Evolutionary conservation across 371 early-diverging fungal species (phyloP), one percentile per base, ranked within the genome.

Genomic region (Nematocida ausubeli): DNA sequence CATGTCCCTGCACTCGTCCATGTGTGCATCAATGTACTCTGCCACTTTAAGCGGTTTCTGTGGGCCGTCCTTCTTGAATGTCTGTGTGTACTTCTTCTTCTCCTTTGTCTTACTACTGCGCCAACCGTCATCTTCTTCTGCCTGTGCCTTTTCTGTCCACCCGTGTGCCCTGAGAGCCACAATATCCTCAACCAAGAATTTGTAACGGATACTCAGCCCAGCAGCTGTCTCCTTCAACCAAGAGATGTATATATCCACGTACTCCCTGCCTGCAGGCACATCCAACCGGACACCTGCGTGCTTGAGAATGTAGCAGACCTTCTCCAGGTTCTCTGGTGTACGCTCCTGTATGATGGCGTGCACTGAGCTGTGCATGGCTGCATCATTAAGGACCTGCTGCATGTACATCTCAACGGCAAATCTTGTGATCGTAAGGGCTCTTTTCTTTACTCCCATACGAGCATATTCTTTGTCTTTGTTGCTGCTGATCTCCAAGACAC

Each of bases 401-500:
- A 54, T 7, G 56, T 63, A 75, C 26, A 75, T 50, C 34, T 63
- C 65, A 1, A 44, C 50, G 12, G 47, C 19, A 34, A 75, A 66
- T 22, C 78, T 39, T 2, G 34, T 47, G 14, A 64, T 26, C 3
- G 78, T 42, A 1, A 75, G 24, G 22, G 50, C 78, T 66, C 67
- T 52, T 37, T 75, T 75, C 64, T 75, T 75, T 30, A 26, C 24
- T n/a, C 9, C 30, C 4, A 75, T 39, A 37, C 78, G 30, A 0
- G 16, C 67, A 26, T 75, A 75, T 51, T 75, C 78, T 47, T 75
- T 63, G 22, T 75, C 78, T 55, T 75, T 75, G 67, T 75, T 75
- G 49, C 24, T 66, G 16, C 56, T 37, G 7, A 75, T 75, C 28
- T 75, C 78, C 55, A 47, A 22, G 14, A 75, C 78, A 49, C 67